Base-by-base conservation (phyloP, 495 filamentous ascomycete genomes). In the Barbatosphaeria neglecta region DNA sequence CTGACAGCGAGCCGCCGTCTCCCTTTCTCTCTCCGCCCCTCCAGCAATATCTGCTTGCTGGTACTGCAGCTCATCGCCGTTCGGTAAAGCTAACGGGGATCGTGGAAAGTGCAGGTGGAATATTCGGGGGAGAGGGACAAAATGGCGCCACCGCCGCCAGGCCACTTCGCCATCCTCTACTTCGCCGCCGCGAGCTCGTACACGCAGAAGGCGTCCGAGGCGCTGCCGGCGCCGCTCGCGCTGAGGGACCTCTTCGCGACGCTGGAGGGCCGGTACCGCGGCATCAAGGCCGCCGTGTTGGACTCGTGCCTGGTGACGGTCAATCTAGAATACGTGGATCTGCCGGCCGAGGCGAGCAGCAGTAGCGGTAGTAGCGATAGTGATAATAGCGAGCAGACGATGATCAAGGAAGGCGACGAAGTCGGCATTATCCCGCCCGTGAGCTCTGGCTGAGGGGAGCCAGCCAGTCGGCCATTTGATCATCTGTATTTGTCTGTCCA, bases 371-470 rank as follows among this genome's bases (percentile, higher is more conserved):
- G n/a, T n/a, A n/a, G n/a, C n/a, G n/a, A n/a, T n/a, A n/a, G n/a
- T n/a, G n/a, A n/a, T n/a, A n/a, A n/a, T n/a, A n/a, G n/a, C n/a
- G 58, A 61, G 0, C 57, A 61, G 27, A 55, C 63, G 6, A 60
- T 82, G 37, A 86, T 98, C 49, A 57, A 81, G 46, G 77, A 72
- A 18, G 90, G 88, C 16, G 86, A 92, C 54, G 92, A 98, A 65
- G 87, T 97, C 39, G 93, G 84, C 10, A 82, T 98, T 39, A 96
- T 98, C 50, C 92, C 92, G 24, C 92, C 92, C n/a, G 92, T 97
- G 43, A 97, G 92, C 71, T 86, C 84, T 31, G 86, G 87, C 27
- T 74, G 59, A 68, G 37, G 22, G n/a, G n/a, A n/a, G n/a, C n/a
- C n/a, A n/a, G n/a, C n/a, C n/a, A n/a, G n/a, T n/a, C n/a, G n/a